These are phyloP conservation scores for Dalbergia cochinchinensis DNA, from an alignment of 306 rosid genomes.

Conservation along the genomic window DNA sequence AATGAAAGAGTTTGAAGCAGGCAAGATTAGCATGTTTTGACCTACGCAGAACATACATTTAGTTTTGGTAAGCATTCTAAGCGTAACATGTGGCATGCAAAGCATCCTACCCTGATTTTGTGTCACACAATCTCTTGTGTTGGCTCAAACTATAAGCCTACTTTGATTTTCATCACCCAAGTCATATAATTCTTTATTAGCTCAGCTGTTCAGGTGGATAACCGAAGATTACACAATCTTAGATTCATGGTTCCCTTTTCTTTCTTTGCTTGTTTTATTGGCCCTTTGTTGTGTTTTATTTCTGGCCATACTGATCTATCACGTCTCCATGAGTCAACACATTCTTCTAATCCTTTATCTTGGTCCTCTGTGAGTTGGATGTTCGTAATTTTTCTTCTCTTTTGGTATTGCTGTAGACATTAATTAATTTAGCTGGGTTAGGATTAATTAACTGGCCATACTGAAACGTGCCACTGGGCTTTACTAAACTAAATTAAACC, in stretches of 20 bases:
- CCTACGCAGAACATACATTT: conserved; percentile 7
- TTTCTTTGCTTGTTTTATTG: not conserved
- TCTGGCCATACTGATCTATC: not conserved
- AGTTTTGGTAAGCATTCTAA: conserved; percentile 35
- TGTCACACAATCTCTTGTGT: conserved; percentile 29
- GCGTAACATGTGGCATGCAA: conserved; percentile 28
- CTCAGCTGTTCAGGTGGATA: conserved; percentile 33
- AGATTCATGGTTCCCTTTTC: not conserved
- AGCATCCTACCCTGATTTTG: conserved; percentile 37
- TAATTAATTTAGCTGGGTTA: not conserved
- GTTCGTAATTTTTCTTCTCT: not conserved
- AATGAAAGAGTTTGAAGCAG: conserved; percentile 43
- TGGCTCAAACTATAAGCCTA: too few relatives aligned
- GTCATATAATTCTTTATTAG: conserved; percentile 33
- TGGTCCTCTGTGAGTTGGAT: not conserved
- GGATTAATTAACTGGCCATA: too few relatives aligned
- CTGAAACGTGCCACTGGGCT: not conserved
- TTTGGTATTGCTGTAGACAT: not conserved
- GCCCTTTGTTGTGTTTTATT: not conserved
- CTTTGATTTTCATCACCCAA: not conserved
- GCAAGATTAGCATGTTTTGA: conserved; percentile 46
- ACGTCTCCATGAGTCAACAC: conserved; percentile 12
- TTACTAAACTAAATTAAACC: not conserved
- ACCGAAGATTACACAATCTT: conserved; percentile 18
- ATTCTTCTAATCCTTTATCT: not conserved